A percentile compares a stretch with the other conserved stretches of the same genome.
These are phyloP conservation scores for Croton setiger DNA, from an alignment of 441 rosid species.

Conservation along the genomic window DNA sequence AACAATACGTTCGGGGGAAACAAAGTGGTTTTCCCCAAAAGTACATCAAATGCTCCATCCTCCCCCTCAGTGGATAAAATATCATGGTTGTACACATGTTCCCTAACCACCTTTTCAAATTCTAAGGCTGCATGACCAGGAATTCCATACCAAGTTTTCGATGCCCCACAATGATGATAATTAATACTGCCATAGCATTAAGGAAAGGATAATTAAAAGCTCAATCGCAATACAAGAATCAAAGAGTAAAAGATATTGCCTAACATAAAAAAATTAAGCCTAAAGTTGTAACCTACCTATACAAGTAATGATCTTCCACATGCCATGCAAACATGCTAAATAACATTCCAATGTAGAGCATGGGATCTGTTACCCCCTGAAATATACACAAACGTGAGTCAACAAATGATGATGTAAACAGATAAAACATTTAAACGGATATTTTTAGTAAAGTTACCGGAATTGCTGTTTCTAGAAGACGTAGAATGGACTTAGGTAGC, in stretches of 20 bases:
- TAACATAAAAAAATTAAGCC: not conserved
- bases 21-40: constrained; percentile 94
- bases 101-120: constrained; percentile 89
- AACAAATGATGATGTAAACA: not conserved
- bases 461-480: constrained; percentile 78
- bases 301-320: constrained; percentile 98
- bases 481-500: constrained; percentile 78
- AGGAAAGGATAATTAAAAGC: constrained; percentile 5
- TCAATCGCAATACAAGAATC: not conserved
- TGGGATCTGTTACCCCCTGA: constrained; percentile 99
- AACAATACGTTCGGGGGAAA: constrained; percentile 90
- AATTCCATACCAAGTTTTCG: constrained; percentile 99
- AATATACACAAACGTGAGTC: constrained; percentile 27
- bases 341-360: constrained; percentile 99
- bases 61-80: constrained; percentile 77
- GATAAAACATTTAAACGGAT: not conserved
- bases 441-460: constrained; percentile 52
- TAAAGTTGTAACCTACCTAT: constrained; percentile 51
- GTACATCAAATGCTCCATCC: constrained; percentile 98
- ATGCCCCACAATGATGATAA: constrained; percentile 99
- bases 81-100: constrained; percentile 74
- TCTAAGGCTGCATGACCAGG: constrained; percentile 92
- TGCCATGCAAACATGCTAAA: constrained; percentile 99
- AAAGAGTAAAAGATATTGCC: constrained; percentile 8
- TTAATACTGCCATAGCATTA: constrained; percentile 62